Base-by-base conservation (phyloP, 2,329 filamentous ascomycete genomes). In the Madurella mycetomatis region DNA sequence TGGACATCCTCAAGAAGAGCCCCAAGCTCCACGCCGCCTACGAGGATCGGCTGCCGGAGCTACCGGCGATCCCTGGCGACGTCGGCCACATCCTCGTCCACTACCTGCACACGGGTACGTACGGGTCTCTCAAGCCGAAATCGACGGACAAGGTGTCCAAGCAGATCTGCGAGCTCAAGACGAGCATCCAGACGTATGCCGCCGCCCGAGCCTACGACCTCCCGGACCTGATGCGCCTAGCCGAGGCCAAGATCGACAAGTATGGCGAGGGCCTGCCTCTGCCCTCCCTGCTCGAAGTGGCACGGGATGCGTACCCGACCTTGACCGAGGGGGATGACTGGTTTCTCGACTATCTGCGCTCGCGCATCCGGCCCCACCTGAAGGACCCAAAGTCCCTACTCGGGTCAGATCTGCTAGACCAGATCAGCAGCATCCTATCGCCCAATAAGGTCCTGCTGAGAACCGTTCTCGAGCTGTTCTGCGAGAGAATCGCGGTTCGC, bases 381-480 rank as follows among this genome's bases (percentile, higher is more conserved):
- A 57, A 59, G 54, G 61, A 64, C 52, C 55, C 62, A 42, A 59
- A 60, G 40, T 48, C 52, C 9, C 45, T 64, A n/a, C 54, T 62
- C 31, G 56, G 57, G 15, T 60, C 61, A 5, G 54, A 64, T 47
- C 46, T 64, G 37, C 56, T 64, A 7, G 58, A 62, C 19, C 61
- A 57, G 19, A 61, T 64, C 56, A 64, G 61, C 59, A 51, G 53
- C 57, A 64, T 64, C 42, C 56, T 64, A 19, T 64, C 62, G 5
- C 62, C 62, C 16, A 57, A 64, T 55, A 51, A 49, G 42, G 55
- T 64, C 31, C 61, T 64, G 11, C 59, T 64, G 32, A 45, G 60
- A 25, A 64, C 62, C 34, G 59, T 64, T 13, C 61, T 64, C 41
- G 62, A 64, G 56, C 56, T 64, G 49, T 64, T 63, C 50, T 64